Evolutionary conservation across 345 rosid species (phyloP).

Genomic region (Gossypium turneri): DNA sequence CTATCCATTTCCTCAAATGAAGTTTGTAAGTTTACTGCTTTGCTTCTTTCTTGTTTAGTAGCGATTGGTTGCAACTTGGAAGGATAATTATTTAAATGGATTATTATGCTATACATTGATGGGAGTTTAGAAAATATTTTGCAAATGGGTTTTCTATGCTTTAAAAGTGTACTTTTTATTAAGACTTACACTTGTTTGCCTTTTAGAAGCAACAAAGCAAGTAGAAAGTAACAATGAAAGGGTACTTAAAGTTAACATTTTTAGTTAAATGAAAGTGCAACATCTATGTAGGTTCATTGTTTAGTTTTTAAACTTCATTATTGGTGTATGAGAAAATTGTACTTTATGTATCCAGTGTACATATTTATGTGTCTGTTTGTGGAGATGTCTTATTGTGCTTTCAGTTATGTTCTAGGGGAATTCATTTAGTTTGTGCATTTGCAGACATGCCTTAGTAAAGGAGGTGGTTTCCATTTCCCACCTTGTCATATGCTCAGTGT

Average conservation of each 20-base stretch:
- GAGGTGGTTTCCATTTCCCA: constrained; percentile 61
- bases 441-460: constrained; percentile 83
- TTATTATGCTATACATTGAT: not conserved
- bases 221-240: not conserved
- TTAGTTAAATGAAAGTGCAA: no score
- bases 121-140: not conserved
- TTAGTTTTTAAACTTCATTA: not conserved
- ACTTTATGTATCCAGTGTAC: not conserved
- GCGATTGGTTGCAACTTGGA: not conserved
- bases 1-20: constrained; percentile 31
- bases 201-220: not conserved
- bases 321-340: not conserved
- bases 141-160: not conserved
- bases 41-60: not conserved
- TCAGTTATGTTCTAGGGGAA: not conserved
- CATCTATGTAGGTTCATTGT: not conserved
- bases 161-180: not conserved
- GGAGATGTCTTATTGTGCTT: not conserved
- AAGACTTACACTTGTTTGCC: not conserved
- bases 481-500: constrained; percentile 58
- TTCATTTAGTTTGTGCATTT: constrained; percentile 16
- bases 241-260: not conserved
- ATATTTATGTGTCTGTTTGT: not conserved
- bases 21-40: constrained; percentile 48
- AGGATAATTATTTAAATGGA: not conserved